Percentiles rank a stretch among this genome's conserved stretches.
phyloP scores from a whole-genome alignment of 139 green algal species.

The Chlamydomonas sp. region DNA sequence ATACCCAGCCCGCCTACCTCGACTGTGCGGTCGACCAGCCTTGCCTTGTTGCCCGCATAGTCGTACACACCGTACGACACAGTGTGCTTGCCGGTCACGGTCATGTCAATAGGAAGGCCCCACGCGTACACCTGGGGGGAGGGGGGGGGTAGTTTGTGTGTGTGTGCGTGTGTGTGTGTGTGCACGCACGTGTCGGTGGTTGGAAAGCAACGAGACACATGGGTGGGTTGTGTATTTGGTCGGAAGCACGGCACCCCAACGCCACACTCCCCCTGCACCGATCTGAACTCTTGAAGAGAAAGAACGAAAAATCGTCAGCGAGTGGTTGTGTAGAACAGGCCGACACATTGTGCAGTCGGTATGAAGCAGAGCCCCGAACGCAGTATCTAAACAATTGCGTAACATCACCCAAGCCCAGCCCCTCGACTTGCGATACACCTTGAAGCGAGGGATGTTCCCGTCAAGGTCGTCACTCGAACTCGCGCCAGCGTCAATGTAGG shows the following conservation, averaged over 20 bases:
- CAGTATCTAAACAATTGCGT: too few species aligned
- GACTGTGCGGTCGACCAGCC: slow-evolving; percentile 7
- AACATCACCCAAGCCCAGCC: too few species aligned
- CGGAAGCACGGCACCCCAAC: too few species aligned
- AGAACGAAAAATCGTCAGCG: not conserved
- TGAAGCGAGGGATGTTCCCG: slow-evolving; percentile 13
- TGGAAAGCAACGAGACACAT: too few species aligned
- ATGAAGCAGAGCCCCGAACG: too few species aligned
- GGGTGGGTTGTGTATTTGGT: too few species aligned
- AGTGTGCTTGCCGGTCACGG: not conserved
- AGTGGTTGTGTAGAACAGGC: not conserved
- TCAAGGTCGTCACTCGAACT: slow-evolving; percentile 18
- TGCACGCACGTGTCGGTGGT: too few species aligned
- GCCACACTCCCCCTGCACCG: too few species aligned
- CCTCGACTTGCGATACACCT: too few species aligned
- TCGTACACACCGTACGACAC: slow-evolving; percentile 30
- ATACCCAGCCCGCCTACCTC: too few species aligned
- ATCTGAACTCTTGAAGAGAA: not conserved
- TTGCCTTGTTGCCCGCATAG: slow-evolving; percentile 18
- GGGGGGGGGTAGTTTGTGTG: too few species aligned
- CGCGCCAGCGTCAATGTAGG: slow-evolving; percentile 21
- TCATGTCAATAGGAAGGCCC: slow-evolving; percentile 16
- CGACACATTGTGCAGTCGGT: not conserved
- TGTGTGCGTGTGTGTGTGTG: too few species aligned
- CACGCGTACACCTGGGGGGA: slow-evolving; percentile 6